Percentiles rank a stretch among this genome's conserved stretches.
Conservation (phyloP, 805 yeast genomes). For the Metahyphopichia silvanorum region DNA sequence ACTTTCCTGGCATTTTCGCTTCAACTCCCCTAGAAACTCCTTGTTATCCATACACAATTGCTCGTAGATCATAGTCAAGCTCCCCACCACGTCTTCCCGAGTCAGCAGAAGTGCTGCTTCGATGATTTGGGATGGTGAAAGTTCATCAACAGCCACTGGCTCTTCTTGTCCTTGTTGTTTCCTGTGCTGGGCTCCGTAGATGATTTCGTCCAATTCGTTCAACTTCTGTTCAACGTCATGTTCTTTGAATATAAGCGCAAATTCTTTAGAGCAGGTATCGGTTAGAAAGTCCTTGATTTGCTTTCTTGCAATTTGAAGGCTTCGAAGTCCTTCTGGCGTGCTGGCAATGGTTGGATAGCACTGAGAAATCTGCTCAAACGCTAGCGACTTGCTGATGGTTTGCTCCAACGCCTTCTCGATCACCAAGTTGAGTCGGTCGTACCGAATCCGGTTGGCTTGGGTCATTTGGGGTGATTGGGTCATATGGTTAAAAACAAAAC, state of each 20-base stretch:
- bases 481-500: too few relatives aligned
- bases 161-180: slow-evolving; percentile 10
- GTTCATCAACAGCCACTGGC: slow-evolving; percentile 25
- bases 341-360: slow-evolving; percentile 55
- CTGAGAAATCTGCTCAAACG: slow-evolving; percentile 46
- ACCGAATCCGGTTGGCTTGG: slow-evolving; percentile 33
- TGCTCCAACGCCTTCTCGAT: slow-evolving; percentile 54
- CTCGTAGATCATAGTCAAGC: slow-evolving; percentile 30
- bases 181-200: slow-evolving; percentile 38
- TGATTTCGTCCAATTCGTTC: slow-evolving; percentile 46
- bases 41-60: slow-evolving; percentile 34
- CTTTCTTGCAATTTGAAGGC: slow-evolving; percentile 45
- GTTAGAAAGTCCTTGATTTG: slow-evolving; percentile 55
- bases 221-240: slow-evolving; percentile 41
- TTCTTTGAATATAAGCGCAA: slow-evolving; percentile 51
- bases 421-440: slow-evolving; percentile 46
- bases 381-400: slow-evolving; percentile 45
- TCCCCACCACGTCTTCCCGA: slow-evolving; percentile 20
- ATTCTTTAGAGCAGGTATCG: slow-evolving; percentile 47
- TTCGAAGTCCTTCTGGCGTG: slow-evolving; percentile 42
- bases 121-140: slow-evolving; percentile 29
- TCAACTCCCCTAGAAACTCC: slow-evolving; percentile 22
- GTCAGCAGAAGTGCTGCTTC: slow-evolving; percentile 23
- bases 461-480: not conserved
- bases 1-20: slow-evolving; percentile 16